Base-by-base conservation (phyloP, 768 basidiomycete genomes). In the Austroboletus eburneus region DNA sequence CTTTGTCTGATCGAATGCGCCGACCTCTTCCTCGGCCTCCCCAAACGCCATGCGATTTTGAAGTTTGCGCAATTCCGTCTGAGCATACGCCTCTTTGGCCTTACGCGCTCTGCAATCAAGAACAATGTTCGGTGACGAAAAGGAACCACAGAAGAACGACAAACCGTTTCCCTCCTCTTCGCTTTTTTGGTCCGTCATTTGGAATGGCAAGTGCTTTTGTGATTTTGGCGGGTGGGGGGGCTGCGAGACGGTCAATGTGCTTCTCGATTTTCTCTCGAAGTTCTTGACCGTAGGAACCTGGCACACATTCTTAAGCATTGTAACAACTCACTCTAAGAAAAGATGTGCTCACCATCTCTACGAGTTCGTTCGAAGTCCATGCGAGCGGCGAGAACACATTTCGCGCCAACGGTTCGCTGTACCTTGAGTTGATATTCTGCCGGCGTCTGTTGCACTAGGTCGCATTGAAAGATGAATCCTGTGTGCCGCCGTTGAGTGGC, bases 41-140 rank as follows among this genome's bases (percentile, higher is more conserved):
- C 95, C 96, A 58, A 99, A 98, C 45, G 75, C 81, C 87, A 98
- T 88, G 39, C 96, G 82, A 65, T 99, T 99, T 70, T 98, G 95
- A 52, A 96, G 74, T 69, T 98, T 98, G 52, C 93, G 84, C 37
- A 99, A 73, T 64, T 99, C 96, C 2, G 96, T 98, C 68, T 92
- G 89, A 5, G 92, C 93, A 60, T 94, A 94, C 1, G 92, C 93
- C 68, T 98, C 96, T 63, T 99, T 99, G n/a, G 92, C 89, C 64
- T 97, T 95, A 38, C 96, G 83, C 1, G 95, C 96, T 8, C 94
- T 96, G 30, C 4, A 10, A 45, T 21, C 24, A 22, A 20, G n/a
- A n/a, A n/a, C n/a, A 12, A 33, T 2, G 12, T 55, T 21, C 6
- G n/a, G 45, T 3, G 4, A 20, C 16, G 13, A 43, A 22, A 20